These are phyloP conservation scores for Magnusiomyces ingens DNA, from an alignment of 1,139 yeast species.

Conservation along the genomic window DNA sequence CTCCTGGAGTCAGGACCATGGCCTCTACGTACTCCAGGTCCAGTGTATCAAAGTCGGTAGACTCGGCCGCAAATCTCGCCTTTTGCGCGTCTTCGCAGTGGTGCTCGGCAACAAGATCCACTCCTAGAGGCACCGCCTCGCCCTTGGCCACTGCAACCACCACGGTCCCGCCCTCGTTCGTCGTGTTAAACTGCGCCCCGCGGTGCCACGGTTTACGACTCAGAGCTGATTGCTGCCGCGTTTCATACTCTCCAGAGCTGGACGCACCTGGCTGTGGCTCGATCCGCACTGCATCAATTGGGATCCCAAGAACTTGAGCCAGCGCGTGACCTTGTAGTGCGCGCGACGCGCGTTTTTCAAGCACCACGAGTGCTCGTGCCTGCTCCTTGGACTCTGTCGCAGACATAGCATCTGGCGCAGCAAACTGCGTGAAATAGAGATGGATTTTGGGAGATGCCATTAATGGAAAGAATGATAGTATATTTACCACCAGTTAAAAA, in stretches of 20 bases:
- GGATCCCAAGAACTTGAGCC: neutral
- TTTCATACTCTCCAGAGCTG: too few species aligned
- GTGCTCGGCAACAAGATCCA: neutral
- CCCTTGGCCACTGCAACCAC: neutral
- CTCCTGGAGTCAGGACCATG: neutral
- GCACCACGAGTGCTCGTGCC: neutral
- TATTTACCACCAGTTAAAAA: too few species aligned
- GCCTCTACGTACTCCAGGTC: neutral
- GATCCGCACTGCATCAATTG: neutral
- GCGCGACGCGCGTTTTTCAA: neutral
- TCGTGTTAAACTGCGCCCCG: neutral
- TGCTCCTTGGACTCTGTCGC: neutral
- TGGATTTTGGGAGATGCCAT: neutral
- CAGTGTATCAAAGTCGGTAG: conserved; percentile 1
- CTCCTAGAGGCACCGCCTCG: neutral
- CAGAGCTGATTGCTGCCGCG: neutral
- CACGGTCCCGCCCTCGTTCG: conserved; percentile 3
- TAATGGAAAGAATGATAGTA: too few species aligned
- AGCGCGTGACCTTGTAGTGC: neutral
- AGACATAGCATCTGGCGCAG: neutral
- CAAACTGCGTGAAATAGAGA: neutral
- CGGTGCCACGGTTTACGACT: neutral
- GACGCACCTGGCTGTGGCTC: too few species aligned
- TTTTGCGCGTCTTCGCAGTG: neutral
- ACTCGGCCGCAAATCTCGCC: neutral